Evolutionary conservation across 805 yeast species (phyloP), one percentile per base, ranked within the genome.

Genomic region (Priceomyces fermenticarens): DNA sequence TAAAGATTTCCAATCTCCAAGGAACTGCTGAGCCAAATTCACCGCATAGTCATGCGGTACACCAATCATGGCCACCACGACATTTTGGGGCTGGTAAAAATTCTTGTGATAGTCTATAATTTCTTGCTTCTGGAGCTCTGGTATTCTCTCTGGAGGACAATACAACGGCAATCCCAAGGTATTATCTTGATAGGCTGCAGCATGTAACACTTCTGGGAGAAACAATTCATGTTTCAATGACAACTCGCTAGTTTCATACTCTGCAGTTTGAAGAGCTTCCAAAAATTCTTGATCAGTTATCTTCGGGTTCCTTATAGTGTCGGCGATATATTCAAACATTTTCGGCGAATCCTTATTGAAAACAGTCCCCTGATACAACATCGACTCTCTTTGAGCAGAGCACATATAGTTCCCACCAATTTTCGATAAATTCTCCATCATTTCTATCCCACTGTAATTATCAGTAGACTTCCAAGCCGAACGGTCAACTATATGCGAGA

Each of bases 381-480:
- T 75, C 3, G 95, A 78, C 62, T 93, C 99, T 55, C 99, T 75
- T 6, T 95, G 86, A 0, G 96, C 85, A 1, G 95, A 84, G 56
- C 96, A 86, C 80, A 88, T 90, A 63, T 85, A 89, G 60, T 89
- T 91, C 10, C 98, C 99, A 36, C 99, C 99, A 43, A 93, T 63
- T 29, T 78, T 71, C 42, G 88, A 89, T 46, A 93, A 68, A 14
- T 75, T 75, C 48, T 84, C 84, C 49, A 86, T 73, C 88, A 93
- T 86, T 38, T 83, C 75, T 32, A 73, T 65, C 2, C 88, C 90
- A 1, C 77, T 53, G 42, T 73, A 68, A 41, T 76, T 68, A 28
- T 71, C 61, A 0, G 91, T 84, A 4, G 88, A 79, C 55, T 82
- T 82, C 73, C 81, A 93, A 0, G 98, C 91, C 57, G 93, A 63